Percentiles rank a stretch among this genome's conserved stretches.
Conservation (phyloP, 129 eudicot species). For the Artemisia annua region DNA sequence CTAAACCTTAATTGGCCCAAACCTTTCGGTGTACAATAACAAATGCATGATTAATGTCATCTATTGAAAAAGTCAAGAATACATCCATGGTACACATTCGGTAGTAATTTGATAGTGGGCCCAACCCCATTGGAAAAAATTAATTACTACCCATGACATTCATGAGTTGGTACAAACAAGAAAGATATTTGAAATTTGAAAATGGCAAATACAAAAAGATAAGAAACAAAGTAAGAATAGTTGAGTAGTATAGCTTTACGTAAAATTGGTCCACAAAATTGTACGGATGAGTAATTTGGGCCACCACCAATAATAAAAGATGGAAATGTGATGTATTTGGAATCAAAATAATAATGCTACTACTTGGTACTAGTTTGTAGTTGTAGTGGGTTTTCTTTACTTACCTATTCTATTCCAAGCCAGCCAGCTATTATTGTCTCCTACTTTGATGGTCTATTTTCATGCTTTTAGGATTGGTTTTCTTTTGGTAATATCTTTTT, state of each 20-base stretch:
- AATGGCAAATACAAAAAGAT: constrained; percentile 40
- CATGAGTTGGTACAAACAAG: background rate
- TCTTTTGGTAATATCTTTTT: constrained; percentile 22
- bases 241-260: constrained; percentile 38
- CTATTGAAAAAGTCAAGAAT: constrained; percentile 28
- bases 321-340: constrained; percentile 46
- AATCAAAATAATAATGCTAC: constrained; percentile 37
- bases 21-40: constrained; percentile 30
- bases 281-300: constrained; percentile 34
- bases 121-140: constrained; percentile 12
- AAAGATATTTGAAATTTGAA: constrained; percentile 6
- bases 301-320: constrained; percentile 43
- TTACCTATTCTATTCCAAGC: constrained; percentile 37
- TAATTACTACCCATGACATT: background rate
- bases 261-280: constrained; percentile 35
- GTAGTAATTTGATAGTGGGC: constrained; percentile 16
- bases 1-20: constrained; percentile 30
- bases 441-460: constrained; percentile 35
- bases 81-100: constrained; percentile 25
- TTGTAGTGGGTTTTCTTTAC: constrained; percentile 13
- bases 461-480: constrained; percentile 35
- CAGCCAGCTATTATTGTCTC: constrained; percentile 42
- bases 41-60: constrained; percentile 22
- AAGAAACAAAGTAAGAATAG: constrained; percentile 33
- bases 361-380: constrained; percentile 23